phyloP scores from a whole-genome alignment of 2,329 filamentous ascomycete genomes.

The Plenodomus tracheiphilus region DNA sequence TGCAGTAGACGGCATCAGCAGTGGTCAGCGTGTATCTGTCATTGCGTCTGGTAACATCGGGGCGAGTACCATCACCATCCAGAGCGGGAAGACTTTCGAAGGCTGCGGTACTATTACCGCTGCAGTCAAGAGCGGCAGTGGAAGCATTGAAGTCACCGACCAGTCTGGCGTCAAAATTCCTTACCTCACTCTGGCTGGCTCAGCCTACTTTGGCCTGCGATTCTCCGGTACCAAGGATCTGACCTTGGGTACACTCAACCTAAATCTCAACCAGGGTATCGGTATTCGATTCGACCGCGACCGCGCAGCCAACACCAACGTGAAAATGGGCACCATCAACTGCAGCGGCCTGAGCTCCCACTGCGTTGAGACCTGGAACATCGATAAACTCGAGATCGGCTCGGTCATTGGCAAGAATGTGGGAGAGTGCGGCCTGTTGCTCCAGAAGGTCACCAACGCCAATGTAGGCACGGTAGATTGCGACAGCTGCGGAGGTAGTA shows the following conservation, averaged over 20 bases:
- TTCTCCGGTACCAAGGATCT: slow-evolving; percentile 58
- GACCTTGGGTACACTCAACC: slow-evolving; percentile 55
- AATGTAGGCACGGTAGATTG: slow-evolving; percentile 60
- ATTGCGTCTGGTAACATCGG: slow-evolving; percentile 61
- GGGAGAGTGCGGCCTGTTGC: slow-evolving; percentile 60
- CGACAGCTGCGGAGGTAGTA: slow-evolving; percentile 57
- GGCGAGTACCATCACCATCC: slow-evolving; percentile 55
- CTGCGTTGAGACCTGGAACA: slow-evolving; percentile 64
- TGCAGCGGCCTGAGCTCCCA: slow-evolving; percentile 60
- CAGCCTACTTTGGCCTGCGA: slow-evolving; percentile 60
- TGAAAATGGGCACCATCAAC: slow-evolving; percentile 57
- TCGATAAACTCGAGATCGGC: slow-evolving; percentile 57
- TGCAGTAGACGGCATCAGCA: slow-evolving; percentile 56
- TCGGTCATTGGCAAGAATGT: slow-evolving; percentile 58
- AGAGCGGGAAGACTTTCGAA: slow-evolving; percentile 60
- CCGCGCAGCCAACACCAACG: slow-evolving; percentile 55
- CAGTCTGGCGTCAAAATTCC: slow-evolving; percentile 57
- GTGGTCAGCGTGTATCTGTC: slow-evolving; percentile 58
- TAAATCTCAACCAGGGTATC: slow-evolving; percentile 59
- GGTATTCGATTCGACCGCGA: slow-evolving; percentile 64
- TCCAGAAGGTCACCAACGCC: slow-evolving; percentile 59
- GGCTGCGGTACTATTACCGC: slow-evolving; percentile 61
- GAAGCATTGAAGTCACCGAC: slow-evolving; percentile 58
- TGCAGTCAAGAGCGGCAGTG: slow-evolving; percentile 48
- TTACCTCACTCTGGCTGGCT: slow-evolving; percentile 61